Evolutionary conservation across 257 asterid species (phyloP), one percentile per base, ranked within the genome.

Genomic region (Lycium ferocissimum): DNA sequence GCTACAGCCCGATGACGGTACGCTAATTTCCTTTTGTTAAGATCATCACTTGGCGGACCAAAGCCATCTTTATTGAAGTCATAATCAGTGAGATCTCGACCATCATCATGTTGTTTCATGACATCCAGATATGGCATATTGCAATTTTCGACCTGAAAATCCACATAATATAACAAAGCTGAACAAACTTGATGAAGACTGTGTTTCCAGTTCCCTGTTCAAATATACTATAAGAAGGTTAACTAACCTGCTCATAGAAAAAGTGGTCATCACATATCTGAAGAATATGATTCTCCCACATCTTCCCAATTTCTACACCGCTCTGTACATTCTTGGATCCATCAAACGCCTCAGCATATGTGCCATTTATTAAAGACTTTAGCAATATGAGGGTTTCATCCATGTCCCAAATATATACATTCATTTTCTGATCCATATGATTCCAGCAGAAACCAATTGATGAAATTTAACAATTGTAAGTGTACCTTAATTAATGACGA

Each of bases 361-460:
- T 84, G 81, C 95, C 97, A 83, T 89, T 85, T 81, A 93, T 88
- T 58, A 96, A 90, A 35, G 97, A 96, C 87, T 94, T 95, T 43
- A 96, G 96, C 88, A 96, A 87, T 87, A 96, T 95, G 59, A 96
- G 97, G 75, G 99, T 96, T 91, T 96, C 99, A 75, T 96, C 99
- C 99, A 96, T 95, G 89, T 96, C 99, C 99, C 99, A 95, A 80
- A 96, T 89, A 88, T 93, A 95, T 86, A 96, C 98, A 43, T 94
- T 90, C 92, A 84, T 82, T 86, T 91, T 96, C 83, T 79, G 91
- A 86, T 91, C 92, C 93, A 92, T 91, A 18, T 51, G 12, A 2
- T 76, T 14, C 82, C 79, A 71, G 57, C 79, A 71, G 79, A 71
- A 18, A 43, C 79, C 82, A 51, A 3, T 14, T 12, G 82, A 51